These are phyloP conservation scores for Casuarina cunninghamiana DNA, from an alignment of 306 rosid genomes.

Conservation along the genomic window DNA sequence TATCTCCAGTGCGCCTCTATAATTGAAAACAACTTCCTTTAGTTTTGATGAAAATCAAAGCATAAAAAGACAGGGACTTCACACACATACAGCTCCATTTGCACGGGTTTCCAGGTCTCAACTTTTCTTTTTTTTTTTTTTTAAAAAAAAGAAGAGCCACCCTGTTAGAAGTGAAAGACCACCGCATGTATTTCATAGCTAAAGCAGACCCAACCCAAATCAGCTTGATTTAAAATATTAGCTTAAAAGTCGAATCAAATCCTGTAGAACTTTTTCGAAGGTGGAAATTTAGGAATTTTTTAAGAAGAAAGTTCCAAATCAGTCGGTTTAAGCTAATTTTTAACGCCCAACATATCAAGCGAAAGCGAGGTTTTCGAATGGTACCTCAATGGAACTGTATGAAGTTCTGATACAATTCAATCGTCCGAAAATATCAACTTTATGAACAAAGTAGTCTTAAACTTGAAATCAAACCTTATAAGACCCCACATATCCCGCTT, in stretches of 20 bases:
- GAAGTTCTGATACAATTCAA: not conserved
- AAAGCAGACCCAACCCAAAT: conserved; percentile 10
- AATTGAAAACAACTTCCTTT: conserved; percentile 22
- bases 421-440: not conserved
- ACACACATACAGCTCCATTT: conserved; percentile 22
- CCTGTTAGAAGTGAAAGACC: not conserved
- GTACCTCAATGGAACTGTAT: not conserved
- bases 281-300: not conserved
- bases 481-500: conserved; percentile 73
- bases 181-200: not conserved
- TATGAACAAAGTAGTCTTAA: not conserved
- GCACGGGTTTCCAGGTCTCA: conserved; percentile 31
- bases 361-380: not conserved
- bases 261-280: not conserved
- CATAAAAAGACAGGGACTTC: not conserved
- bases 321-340: not conserved
- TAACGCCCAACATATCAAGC: not conserved
- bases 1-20: conserved; percentile 86
- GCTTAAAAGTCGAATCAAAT: conserved; percentile 5
- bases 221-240: conserved; percentile 4
- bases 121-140: not conserved
- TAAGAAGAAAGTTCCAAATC: not conserved
- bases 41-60: not conserved
- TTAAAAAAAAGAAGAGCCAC: conserved; percentile 5
- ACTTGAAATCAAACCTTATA: conserved; percentile 53